These are phyloP conservation scores for Lecanicillium sp. DNA, from an alignment of 2,329 filamentous ascomycete species.

Conservation along the genomic window DNA sequence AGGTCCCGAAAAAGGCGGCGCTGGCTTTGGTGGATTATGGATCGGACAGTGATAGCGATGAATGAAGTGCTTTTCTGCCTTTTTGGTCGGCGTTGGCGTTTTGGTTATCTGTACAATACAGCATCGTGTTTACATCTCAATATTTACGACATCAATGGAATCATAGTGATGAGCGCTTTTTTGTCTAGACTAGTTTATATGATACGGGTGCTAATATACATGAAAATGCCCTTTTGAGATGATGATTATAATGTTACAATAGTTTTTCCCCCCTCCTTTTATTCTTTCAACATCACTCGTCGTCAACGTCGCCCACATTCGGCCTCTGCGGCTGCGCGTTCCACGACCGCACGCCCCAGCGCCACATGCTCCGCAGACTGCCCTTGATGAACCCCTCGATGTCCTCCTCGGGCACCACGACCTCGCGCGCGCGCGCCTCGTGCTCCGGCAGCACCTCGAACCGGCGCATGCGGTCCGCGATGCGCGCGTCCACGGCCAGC, in stretches of 20 bases:
- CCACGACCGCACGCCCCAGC: conserved; percentile 41
- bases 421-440: conserved; percentile 57
- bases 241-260: conserved; percentile 9
- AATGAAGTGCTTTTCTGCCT: conserved; percentile 18
- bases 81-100: neutral
- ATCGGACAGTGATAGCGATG: conserved; percentile 43
- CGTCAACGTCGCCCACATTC: conserved; percentile 35
- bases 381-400: conserved; percentile 65
- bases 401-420: conserved; percentile 61
- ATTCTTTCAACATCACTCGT: conserved; percentile 17
- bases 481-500: conserved; percentile 68
- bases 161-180: no score
- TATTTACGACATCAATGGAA: no score
- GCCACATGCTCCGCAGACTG: conserved; percentile 45
- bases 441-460: conserved; percentile 67
- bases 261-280: neutral
- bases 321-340: conserved; percentile 34
- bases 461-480: conserved; percentile 71
- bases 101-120: neutral
- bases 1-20: conserved; percentile 6
- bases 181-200: no score
- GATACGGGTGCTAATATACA: conserved; percentile 12
- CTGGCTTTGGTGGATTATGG: conserved; percentile 49
- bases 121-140: no score
- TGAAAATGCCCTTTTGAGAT: conserved; percentile 6